Base-by-base conservation (phyloP, 495 filamentous ascomycete species). In the Neurospora discreta region DNA sequence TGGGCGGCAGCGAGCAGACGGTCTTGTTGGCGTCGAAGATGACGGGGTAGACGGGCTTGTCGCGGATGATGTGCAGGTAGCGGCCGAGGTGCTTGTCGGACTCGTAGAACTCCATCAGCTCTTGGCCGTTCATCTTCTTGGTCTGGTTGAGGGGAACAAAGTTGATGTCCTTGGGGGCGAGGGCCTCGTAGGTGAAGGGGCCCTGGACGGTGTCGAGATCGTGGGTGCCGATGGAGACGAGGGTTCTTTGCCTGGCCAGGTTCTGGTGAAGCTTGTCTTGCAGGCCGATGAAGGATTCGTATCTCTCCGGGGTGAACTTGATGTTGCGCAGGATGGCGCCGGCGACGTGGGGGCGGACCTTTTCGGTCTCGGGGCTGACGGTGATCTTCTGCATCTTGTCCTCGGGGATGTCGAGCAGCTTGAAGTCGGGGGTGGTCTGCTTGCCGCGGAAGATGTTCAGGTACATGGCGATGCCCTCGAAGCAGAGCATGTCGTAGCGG, bases 191-290 rank as follows among this genome's bases (percentile, higher is more conserved):
- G 69, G 93, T 94, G 89, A 98, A 99, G 33, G 95, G 96, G 0
- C 94, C 95, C 81, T 96, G 84, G 68, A 99, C 85, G 5, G 92
- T 97, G 77, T 98, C 96, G 73, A 98, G 85, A 78, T 99, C 94
- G 80, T 99, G 95, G 5, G 95, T 98, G 73, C 95, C 95, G 79
- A 99, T 98, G 16, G 96, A 90, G 43, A 98, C 95, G 3, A 99
- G 83, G 5, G 95, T 97, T 72, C 95, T 87, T 80, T 97, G 91
- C 69, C 95, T 88, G 42, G 96, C 97, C 68, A 99, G 84, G 82
- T 99, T 99, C 79, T 94, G 91, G 81, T 99, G 95, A 18, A 99
- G 89, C 84, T 98, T 98, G 84, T 99, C 95, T 84, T 99, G 95
- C 42, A 99, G 87, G 43, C 89, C 87, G 79, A 99, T 99, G 92